Evolutionary conservation across 1,284 basidiomycete species (phyloP).

Genomic region (Malassezia psittaci): DNA sequence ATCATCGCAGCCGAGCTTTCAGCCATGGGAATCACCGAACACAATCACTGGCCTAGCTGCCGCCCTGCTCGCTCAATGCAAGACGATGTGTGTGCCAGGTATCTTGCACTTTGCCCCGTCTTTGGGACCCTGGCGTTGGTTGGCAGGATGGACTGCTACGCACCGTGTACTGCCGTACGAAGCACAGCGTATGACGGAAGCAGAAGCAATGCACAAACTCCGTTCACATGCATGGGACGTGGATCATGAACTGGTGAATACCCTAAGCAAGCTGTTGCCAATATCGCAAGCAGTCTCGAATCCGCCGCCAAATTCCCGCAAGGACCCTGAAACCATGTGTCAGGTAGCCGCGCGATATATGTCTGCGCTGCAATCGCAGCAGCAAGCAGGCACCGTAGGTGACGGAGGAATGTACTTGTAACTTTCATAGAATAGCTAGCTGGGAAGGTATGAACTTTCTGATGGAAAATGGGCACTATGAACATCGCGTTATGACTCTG

Average conservation of each 20-base stretch:
- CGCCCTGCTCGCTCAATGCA: background rate
- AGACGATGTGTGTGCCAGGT: background rate
- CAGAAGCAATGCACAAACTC: background rate
- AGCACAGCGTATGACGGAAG: background rate
- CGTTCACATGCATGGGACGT: too few species aligned
- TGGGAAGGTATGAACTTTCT: background rate
- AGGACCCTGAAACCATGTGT: background rate
- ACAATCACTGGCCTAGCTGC: conserved; percentile 5
- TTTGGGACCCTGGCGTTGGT: background rate
- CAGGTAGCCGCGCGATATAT: background rate
- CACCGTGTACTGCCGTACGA: background rate
- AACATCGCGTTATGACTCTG: background rate
- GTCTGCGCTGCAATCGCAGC: background rate
- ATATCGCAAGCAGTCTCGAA: too few species aligned
- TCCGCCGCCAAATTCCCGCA: background rate
- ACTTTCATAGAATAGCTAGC: background rate
- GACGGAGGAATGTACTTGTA: conserved; percentile 18
- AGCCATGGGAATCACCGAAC: conserved; percentile 14
- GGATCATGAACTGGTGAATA: too few species aligned
- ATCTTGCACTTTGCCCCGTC: conserved; percentile 2
- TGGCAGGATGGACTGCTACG: background rate
- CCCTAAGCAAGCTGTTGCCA: too few species aligned
- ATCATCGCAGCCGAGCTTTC: too few species aligned
- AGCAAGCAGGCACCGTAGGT: conserved; percentile 2
- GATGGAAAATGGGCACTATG: background rate